Conservation (phyloP, 2,329 filamentous ascomycete genomes). For the Aspergillus luchuensis region DNA sequence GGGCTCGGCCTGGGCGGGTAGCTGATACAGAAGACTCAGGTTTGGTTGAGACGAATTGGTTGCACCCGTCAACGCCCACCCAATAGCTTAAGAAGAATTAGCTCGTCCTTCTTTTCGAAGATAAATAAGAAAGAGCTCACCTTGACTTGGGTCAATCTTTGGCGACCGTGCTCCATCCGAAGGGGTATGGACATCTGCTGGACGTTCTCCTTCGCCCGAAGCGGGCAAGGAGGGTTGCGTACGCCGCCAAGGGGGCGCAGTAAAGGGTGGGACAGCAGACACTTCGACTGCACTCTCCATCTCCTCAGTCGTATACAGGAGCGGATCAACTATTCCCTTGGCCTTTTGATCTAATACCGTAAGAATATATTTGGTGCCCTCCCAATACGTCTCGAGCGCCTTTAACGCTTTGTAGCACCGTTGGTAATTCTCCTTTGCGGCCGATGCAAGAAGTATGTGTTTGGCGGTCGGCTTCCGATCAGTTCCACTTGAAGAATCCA, state of each 20-base stretch:
- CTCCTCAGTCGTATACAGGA: constrained; percentile 69
- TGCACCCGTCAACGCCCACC: constrained; percentile 84
- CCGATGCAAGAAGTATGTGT: constrained; percentile 75
- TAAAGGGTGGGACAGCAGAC: constrained; percentile 54
- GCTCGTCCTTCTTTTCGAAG: neutral
- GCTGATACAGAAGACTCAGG: constrained; percentile 77
- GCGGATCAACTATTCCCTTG: constrained; percentile 78
- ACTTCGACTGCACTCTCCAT: constrained; percentile 69
- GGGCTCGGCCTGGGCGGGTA: constrained; percentile 39
- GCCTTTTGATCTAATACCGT: constrained; percentile 85
- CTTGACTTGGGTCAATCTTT: constrained; percentile 54
- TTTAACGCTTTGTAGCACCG: constrained; percentile 81
- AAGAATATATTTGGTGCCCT: constrained; percentile 81
- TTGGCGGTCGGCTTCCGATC: constrained; percentile 52
- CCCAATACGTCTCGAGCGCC: constrained; percentile 82
- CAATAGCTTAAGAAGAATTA: constrained; percentile 62
- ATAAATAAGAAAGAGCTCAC: constrained; percentile 35
- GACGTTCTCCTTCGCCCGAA: constrained; percentile 25
- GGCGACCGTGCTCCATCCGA: constrained; percentile 44
- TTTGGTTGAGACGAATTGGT: constrained; percentile 84
- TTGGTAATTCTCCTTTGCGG: constrained; percentile 84
- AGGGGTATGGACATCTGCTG: constrained; percentile 32
- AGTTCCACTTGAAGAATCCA: constrained; percentile 30
- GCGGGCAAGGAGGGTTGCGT: constrained; percentile 35
- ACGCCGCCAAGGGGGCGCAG: constrained; percentile 53